Conservation (phyloP, 2,329 filamentous ascomycete genomes). For the Diaporthe aspalathi region DNA sequence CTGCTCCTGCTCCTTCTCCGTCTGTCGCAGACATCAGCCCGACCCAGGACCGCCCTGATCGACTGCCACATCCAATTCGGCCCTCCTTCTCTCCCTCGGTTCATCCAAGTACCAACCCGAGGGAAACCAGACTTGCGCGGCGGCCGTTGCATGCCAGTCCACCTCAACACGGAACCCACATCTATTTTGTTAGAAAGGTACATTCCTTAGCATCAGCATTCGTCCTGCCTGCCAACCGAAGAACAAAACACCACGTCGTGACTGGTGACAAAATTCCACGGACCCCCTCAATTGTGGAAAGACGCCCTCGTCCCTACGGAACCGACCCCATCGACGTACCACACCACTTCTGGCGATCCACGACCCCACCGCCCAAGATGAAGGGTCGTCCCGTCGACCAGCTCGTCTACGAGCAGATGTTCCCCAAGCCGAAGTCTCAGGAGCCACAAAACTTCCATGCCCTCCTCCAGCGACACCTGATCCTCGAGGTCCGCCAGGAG, state of each 20-base stretch:
- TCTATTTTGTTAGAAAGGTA: not conserved
- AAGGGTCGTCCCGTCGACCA: constrained; percentile 77
- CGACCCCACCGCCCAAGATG: constrained; percentile 61
- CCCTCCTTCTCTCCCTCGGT: not conserved
- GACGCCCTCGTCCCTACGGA: not conserved
- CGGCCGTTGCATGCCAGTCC: not conserved
- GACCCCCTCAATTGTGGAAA: not conserved
- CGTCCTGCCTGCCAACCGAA: not conserved
- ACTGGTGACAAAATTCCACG: not conserved
- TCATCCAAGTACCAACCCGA: not conserved
- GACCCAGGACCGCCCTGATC: not conserved
- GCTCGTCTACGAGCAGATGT: constrained; percentile 80
- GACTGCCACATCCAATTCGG: not conserved
- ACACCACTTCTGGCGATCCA: not conserved
- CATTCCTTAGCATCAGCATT: constrained; percentile 10
- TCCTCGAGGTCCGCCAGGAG: constrained; percentile 82
- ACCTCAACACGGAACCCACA: constrained; percentile 7
- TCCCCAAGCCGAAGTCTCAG: constrained; percentile 72
- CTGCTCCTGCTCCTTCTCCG: not conserved
- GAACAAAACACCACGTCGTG: not conserved
- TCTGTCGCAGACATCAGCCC: not conserved
- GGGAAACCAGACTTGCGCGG: not conserved
- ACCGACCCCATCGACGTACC: not conserved
- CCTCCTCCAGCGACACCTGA: constrained; percentile 76
- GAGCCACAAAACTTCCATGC: constrained; percentile 79